Conservation (phyloP, 129 eudicot genomes). For the Saposhnikovia divaricata region DNA sequence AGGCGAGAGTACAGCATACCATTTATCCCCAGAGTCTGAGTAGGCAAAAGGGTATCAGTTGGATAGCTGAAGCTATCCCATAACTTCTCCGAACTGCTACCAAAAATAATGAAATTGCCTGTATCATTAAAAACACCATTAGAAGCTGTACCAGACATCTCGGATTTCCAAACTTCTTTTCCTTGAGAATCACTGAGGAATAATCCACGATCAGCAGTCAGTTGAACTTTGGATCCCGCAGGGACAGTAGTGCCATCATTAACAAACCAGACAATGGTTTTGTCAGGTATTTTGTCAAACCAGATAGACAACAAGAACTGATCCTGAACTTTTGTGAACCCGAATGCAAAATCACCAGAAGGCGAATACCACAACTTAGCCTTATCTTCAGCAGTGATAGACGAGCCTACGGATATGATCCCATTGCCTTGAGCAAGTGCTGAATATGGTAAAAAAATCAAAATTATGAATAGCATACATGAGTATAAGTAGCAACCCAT, state of each 20-base stretch:
- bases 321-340: background rate
- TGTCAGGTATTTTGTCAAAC: background rate
- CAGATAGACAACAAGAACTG: background rate
- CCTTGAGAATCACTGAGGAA: background rate
- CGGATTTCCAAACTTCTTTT: background rate
- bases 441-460: background rate
- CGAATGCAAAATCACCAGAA: background rate
- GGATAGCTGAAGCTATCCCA: slow-evolving; percentile 7
- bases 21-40: background rate
- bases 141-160: background rate
- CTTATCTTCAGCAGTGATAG: background rate
- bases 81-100: background rate
- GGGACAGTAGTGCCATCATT: background rate
- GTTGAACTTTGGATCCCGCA: background rate
- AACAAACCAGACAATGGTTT: background rate
- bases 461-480: background rate
- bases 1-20: background rate
- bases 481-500: background rate
- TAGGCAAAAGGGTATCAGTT: slow-evolving; percentile 5
- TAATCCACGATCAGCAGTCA: background rate
- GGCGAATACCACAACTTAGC: background rate
- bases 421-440: background rate
- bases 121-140: background rate
- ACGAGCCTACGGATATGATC: background rate
- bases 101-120: background rate